Percentiles rank a stretch among this genome's conserved stretches.
These are phyloP conservation scores for Colletotrichum chlorophyti DNA, from an alignment of 2,329 filamentous ascomycete genomes.

Conservation along the genomic window DNA sequence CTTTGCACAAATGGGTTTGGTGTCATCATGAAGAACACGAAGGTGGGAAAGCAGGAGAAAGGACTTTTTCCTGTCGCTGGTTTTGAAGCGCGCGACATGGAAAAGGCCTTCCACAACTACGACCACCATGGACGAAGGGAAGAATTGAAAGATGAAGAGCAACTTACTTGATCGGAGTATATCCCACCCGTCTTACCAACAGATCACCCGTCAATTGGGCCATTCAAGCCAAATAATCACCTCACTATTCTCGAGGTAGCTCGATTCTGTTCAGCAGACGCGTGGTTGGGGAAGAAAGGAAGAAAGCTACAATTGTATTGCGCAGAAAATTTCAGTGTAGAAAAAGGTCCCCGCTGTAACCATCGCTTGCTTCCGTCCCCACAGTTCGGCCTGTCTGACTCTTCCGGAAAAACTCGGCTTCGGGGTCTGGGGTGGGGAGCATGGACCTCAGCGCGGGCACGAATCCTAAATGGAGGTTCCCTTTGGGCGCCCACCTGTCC, in stretches of 20 bases:
- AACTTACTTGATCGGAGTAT: slow-evolving; percentile 33
- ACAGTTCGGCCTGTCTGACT: slow-evolving; percentile 13
- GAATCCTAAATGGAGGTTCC: too few species aligned
- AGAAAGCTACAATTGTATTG: background rate
- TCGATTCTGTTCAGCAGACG: slow-evolving; percentile 25
- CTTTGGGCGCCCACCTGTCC: too few species aligned
- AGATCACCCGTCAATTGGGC: slow-evolving; percentile 30
- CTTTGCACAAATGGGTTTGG: slow-evolving; percentile 60
- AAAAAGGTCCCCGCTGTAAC: slow-evolving; percentile 22
- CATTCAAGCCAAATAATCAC: slow-evolving; percentile 28
- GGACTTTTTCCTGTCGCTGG: slow-evolving; percentile 5
- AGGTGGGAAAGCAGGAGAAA: slow-evolving; percentile 31
- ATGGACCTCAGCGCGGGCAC: too few species aligned
- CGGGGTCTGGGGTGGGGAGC: too few species aligned
- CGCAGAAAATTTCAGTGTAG: slow-evolving; percentile 26
- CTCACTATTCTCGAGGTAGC: slow-evolving; percentile 17
- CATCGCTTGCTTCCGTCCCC: slow-evolving; percentile 24
- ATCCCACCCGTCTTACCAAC: slow-evolving; percentile 30
- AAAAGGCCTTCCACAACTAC: background rate
- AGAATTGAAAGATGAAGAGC: background rate
- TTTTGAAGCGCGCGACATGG: background rate
- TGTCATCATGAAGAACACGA: slow-evolving; percentile 64
- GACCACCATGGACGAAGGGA: slow-evolving; percentile 7
- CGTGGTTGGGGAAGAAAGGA: slow-evolving; percentile 18
- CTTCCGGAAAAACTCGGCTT: slow-evolving; percentile 16